Base-by-base conservation (phyloP, 2,329 filamentous ascomycete genomes). In the Neofusicoccum umdonicola region DNA sequence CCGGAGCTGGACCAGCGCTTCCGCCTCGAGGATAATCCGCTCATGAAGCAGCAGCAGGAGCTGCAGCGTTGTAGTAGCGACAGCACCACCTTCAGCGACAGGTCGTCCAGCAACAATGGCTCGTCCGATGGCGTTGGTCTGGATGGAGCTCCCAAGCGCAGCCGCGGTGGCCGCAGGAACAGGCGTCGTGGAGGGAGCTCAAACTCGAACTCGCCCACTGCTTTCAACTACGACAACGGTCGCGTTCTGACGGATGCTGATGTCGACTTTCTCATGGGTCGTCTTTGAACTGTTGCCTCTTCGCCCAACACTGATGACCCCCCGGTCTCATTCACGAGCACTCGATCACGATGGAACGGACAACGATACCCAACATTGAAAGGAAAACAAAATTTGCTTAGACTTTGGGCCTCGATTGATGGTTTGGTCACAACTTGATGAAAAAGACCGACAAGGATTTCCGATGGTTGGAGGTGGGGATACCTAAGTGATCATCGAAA, bases 221-320 rank as follows among this genome's bases (percentile, higher is more conserved):
- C 52, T 12, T 34, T 37, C n/a, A 41, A 45, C 56, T 45, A 47
- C 13, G 27, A n/a, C 41, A 47, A 47, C 22, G 27, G 12, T 13
- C 56, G 44, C 7, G 27, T 60, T 42, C 6, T 60, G 56, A 22
- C 42, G 15, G 56, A 60, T 34, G 41, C 56, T 5, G 56, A 60
- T 22, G 56, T 60, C 41, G 56, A 60, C 44, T 22, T 35, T 27
- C 41, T 60, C 56, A 60, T 60, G 56, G 56, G 56, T n/a, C 56
- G 56, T 35, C 41, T 13, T 35, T 60, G 41, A 47, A n/a, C 7
- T 9, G 2, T 22, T 11, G 9, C 50, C 8, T 19, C 15, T 13
- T 6, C 35, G 17, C 17, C n/a, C 5, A 6, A n/a, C 9, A 17
- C 42, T 9, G n/a, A 45, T 17, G 4, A 22, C 22, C 42, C 42